Evolutionary conservation across 257 asterid genomes (phyloP).

Genomic region (Nicotiana tomentosiformis): DNA sequence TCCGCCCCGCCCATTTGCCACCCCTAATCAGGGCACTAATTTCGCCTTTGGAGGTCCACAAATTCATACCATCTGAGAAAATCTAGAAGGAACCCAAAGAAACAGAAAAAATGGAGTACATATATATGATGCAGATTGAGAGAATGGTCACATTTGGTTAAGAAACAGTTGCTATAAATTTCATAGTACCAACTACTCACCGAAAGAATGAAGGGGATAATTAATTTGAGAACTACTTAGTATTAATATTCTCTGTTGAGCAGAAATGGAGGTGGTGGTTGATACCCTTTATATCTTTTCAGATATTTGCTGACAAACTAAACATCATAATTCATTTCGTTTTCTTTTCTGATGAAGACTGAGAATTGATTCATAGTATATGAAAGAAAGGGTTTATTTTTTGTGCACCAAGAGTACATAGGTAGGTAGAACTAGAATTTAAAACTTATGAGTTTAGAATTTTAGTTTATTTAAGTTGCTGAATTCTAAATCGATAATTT

Average conservation of each 20-base stretch:
- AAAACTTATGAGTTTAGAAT: no score
- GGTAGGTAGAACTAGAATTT: no score
- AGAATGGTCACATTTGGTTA: neutral
- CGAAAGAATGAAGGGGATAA: neutral
- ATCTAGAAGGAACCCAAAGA: neutral
- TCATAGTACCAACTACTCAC: neutral
- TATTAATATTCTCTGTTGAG: neutral
- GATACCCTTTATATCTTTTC: neutral
- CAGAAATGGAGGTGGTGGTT: constrained; percentile 2
- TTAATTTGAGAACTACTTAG: neutral
- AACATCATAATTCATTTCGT: neutral
- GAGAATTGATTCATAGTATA: no score
- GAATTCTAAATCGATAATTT: no score
- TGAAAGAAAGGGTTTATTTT: no score
- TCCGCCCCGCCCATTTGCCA: no score
- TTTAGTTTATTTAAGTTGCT: no score
- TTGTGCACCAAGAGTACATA: no score
- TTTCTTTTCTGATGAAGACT: neutral
- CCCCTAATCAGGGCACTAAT: no score
- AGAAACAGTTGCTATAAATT: neutral
- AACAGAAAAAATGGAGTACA: neutral
- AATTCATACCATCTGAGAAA: neutral
- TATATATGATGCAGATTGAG: neutral
- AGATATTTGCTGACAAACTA: neutral
- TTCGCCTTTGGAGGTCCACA: neutral